Evolutionary conservation across 495 filamentous ascomycete species (phyloP), one percentile per base, ranked within the genome.

Genomic region (Penicilliopsis zonata): DNA sequence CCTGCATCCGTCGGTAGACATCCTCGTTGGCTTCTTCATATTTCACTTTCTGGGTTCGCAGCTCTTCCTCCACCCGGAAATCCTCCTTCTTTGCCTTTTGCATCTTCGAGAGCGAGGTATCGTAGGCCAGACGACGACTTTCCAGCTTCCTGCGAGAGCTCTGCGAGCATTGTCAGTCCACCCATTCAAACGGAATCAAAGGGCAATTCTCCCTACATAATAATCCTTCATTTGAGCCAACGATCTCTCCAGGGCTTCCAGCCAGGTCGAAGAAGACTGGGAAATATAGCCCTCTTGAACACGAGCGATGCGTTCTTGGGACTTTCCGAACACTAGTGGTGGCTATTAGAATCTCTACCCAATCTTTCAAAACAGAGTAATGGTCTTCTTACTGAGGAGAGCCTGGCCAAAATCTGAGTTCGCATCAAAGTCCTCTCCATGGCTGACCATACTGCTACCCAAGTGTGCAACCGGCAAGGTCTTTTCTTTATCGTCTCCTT

Each of bases 171-270:
- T 24, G 21, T 24, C n/a, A 24, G 21, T 7, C 21, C 6, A 24
- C 6, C n/a, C n/a, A 7, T n/a, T 24, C n/a, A 24, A 7, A 7
- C 21, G 7, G 21, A 24, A n/a, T 24, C 6, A 24, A n/a, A 24
- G n/a, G 7, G n/a, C 21, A n/a, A 24, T 7, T 24, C 22, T 5
- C 44, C 53, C 31, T 65, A 81, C 84, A 72, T 94, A 86, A 40
- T 95, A 95, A 46, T 98, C 92, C 52, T 94, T 96, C 84, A 96
- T 85, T 69, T 93, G 87, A 18, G 83, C 80, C 35, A 94, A 56
- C 8, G 82, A 90, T 40, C 88, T 66, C 50, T 96, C 90, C 30
- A 94, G 56, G 8, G 82, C 84, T 55, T 96, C 88, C 36, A 94
- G 70, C 90, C 90, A 95, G 53, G 74, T 82, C 30, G 76, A 69